A percentile compares a stretch with the other conserved stretches of the same genome.
These are phyloP conservation scores for Bothriochloa decipiens DNA, from an alignment of 176 grass and related monocot genomes.

Conservation along the genomic window DNA sequence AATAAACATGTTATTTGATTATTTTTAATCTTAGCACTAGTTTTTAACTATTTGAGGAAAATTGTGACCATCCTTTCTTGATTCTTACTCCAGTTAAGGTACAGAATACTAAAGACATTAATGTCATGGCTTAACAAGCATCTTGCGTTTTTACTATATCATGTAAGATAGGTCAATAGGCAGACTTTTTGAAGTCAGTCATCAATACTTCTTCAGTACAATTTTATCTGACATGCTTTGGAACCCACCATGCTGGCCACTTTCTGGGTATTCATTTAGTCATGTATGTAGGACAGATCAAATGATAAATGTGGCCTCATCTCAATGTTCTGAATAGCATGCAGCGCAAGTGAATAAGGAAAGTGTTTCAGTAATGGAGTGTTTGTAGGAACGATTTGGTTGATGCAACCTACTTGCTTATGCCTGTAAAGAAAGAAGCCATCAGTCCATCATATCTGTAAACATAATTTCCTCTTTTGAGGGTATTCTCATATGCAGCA, in stretches of 20 bases:
- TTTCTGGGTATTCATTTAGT: slow-evolving; percentile 23
- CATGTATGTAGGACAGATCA: slow-evolving; percentile 11
- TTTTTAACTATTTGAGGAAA: not conserved
- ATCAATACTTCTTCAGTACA: not conserved
- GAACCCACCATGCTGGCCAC: not conserved
- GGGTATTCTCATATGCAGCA: slow-evolving; percentile 19
- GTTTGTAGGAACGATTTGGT: not conserved
- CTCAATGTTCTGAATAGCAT: slow-evolving; percentile 13
- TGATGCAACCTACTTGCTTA: not conserved
- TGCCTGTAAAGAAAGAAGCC: slow-evolving; percentile 14
- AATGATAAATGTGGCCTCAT: slow-evolving; percentile 2
- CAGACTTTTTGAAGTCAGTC: not conserved
- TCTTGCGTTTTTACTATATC: not conserved
- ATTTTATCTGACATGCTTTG: not conserved
- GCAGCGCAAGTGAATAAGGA: not conserved
- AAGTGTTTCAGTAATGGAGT: slow-evolving; percentile 1
- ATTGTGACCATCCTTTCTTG: not conserved
- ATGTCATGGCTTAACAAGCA: not conserved
- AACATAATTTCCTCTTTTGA: slow-evolving; percentile 4
- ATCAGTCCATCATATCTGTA: not conserved
- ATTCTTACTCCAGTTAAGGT: not conserved
- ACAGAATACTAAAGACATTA: not conserved
- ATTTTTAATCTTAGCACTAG: slow-evolving; percentile 13
- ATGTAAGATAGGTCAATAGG: not conserved
- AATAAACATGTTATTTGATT: not conserved